phyloP scores from a whole-genome alignment of 345 rosid genomes.

The Triadica sebifera region DNA sequence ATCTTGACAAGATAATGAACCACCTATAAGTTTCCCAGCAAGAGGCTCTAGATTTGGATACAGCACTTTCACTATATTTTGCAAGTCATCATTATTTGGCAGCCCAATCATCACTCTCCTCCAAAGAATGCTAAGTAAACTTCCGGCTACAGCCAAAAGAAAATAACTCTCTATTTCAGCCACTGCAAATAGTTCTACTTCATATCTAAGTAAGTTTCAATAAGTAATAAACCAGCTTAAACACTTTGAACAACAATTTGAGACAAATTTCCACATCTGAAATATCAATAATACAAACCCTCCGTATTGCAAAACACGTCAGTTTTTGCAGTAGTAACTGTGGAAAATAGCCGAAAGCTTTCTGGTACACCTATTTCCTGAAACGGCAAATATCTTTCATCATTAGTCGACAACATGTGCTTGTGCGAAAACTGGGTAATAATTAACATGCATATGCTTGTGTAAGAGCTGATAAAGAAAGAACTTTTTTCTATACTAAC shows the following conservation, averaged over 20 bases:
- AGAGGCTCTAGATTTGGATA: slow-evolving; percentile 66
- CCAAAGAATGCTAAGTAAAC: slow-evolving; percentile 64
- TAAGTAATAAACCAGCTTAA: neutral
- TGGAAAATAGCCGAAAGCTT: slow-evolving; percentile 79
- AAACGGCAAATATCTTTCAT: slow-evolving; percentile 16
- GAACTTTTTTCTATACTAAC: neutral
- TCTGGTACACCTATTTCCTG: slow-evolving; percentile 86
- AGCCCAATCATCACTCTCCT: slow-evolving; percentile 76
- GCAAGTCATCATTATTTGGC: slow-evolving; percentile 61
- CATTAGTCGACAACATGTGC: neutral
- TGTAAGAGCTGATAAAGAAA: neutral
- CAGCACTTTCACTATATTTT: slow-evolving; percentile 51
- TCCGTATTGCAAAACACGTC: slow-evolving; percentile 41
- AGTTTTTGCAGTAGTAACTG: slow-evolving; percentile 64
- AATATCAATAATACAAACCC: slow-evolving; percentile 37
- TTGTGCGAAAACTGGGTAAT: neutral
- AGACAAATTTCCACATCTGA: neutral
- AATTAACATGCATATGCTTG: neutral
- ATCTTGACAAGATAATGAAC: slow-evolving; percentile 18
- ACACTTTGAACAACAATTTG: neutral
- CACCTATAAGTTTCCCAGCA: slow-evolving; percentile 69
- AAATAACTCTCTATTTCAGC: neutral
- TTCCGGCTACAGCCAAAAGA: slow-evolving; percentile 50
- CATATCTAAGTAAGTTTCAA: neutral
- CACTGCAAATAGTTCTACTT: neutral